These are phyloP conservation scores for Eragrostis tef DNA, from an alignment of 202 grass and related monocot species.

Conservation along the genomic window DNA sequence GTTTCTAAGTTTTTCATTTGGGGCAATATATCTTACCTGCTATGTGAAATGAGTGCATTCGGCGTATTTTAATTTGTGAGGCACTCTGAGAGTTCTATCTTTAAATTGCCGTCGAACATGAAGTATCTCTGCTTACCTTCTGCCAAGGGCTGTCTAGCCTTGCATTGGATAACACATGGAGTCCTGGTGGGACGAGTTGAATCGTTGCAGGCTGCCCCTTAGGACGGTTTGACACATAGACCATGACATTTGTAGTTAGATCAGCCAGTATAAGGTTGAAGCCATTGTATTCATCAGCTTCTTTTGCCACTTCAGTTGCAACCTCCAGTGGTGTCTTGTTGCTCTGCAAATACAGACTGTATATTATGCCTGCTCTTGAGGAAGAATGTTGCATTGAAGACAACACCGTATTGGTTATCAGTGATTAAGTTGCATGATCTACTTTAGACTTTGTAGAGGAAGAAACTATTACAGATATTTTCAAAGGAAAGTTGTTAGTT, in stretches of 20 bases:
- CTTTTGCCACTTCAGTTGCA: conserved; percentile 76
- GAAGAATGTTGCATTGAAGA: neutral
- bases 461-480: conserved; percentile 4
- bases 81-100: conserved; percentile 12
- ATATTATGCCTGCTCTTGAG: conserved; percentile 25
- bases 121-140: conserved; percentile 58
- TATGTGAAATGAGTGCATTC: conserved; percentile 1
- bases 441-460: conserved; percentile 1
- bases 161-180: conserved; percentile 95
- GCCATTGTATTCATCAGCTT: conserved; percentile 91
- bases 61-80: conserved; percentile 20
- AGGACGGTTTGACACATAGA: conserved; percentile 78
- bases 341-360: conserved; percentile 50
- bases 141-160: conserved; percentile 90
- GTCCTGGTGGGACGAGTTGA: conserved; percentile 80
- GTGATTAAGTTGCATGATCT: neutral
- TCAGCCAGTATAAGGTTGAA: conserved; percentile 94
- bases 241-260: conserved; percentile 72
- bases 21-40: neutral
- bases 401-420: neutral
- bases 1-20: neutral
- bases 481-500: neutral
- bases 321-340: conserved; percentile 74
- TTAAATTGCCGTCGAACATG: conserved; percentile 1
- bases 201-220: conserved; percentile 64